Percentiles rank a stretch among this genome's conserved stretches.
These are phyloP conservation scores for Anthracocystis walkeri DNA, from an alignment of 1,284 basidiomycete species.

Conservation along the genomic window DNA sequence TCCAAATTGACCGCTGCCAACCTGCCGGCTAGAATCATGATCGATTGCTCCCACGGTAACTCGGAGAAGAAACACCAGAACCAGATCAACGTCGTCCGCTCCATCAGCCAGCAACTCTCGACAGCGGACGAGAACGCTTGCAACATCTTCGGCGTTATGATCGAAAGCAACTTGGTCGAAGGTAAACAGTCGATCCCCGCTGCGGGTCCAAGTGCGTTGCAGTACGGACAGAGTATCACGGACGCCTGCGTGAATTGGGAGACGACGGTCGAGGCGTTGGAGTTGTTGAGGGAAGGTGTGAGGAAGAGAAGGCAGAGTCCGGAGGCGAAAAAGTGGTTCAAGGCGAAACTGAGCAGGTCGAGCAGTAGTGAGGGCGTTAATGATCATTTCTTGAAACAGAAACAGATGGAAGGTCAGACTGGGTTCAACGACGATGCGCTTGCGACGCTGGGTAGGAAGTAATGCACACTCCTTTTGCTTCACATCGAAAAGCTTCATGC, in stretches of 20 bases:
- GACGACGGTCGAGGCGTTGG: conserved; percentile 60
- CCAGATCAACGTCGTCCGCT: conserved; percentile 73
- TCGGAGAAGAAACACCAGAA: conserved; percentile 75
- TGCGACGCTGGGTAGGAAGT: conserved; percentile 47
- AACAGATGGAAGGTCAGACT: conserved; percentile 2
- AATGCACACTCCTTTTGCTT: no score
- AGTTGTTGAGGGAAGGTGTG: conserved; percentile 58
- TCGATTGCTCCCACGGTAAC: conserved; percentile 87
- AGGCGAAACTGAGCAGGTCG: conserved; percentile 27
- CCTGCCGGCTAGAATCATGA: conserved; percentile 67
- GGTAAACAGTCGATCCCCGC: conserved; percentile 65
- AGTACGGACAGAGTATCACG: conserved; percentile 64
- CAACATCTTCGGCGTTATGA: conserved; percentile 95
- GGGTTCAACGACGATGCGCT: conserved; percentile 61
- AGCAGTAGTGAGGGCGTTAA: conserved; percentile 42
- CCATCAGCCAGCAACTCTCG: conserved; percentile 71
- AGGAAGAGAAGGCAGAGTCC: conserved; percentile 38
- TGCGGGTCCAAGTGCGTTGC: conserved; percentile 54
- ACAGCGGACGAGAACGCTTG: conserved; percentile 41
- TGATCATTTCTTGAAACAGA: conserved; percentile 28
- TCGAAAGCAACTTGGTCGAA: conserved; percentile 90
- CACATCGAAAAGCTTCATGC: no score
- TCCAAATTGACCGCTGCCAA: conserved; percentile 52
- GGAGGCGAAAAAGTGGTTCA: conserved; percentile 37
- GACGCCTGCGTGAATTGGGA: conserved; percentile 67